Base-by-base conservation (phyloP, 768 basidiomycete species). In the Rhizopogon vinicolor region DNA sequence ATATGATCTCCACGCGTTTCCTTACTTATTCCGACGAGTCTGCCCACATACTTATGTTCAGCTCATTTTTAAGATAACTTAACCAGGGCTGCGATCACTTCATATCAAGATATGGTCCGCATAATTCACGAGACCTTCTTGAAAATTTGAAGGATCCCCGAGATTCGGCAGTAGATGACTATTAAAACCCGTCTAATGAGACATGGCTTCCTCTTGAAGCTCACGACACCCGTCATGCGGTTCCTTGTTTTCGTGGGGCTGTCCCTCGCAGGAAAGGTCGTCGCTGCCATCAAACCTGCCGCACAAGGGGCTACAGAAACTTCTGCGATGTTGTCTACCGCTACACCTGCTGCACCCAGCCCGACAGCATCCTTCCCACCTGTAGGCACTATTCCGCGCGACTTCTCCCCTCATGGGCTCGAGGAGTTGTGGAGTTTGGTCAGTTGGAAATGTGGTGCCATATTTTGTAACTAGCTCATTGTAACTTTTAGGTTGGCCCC, bases 371-470 rank as follows among this genome's bases (percentile, higher is more conserved):
- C 58, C 5, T 75, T 77, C 39, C 77, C 76, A 50, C 68, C 74
- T 10, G 66, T 74, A 1, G 77, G 77, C 0, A 75, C 74, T 9
- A 59, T 78, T 44, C 68, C 73, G 3, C 65, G 67, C 44, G 74
- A 77, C 58, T 79, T 71, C 54, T 74, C 77, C 16, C 63, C 69
- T 7, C 58, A 63, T 22, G 77, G 74, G 4, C 65, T 76, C 35
- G 66, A 73, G 48, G 56, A 63, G 16, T 67, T 79, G 2, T 79
- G 78, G 78, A 68, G 73, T 58, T 62, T 79, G 7, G 77, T 76
- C 51, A 29, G 67, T 37, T 12, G 13, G 62, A 25, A 18, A 13
- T 25, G 28, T 29, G 16, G 42, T 52, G 19, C 10, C 42, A 29
- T 42, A 39, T 44, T 55, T 31, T 29, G 42, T 12, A 19, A 29